phyloP scores from a whole-genome alignment of 495 filamentous ascomycete species.

The Penicillium arizonense region DNA sequence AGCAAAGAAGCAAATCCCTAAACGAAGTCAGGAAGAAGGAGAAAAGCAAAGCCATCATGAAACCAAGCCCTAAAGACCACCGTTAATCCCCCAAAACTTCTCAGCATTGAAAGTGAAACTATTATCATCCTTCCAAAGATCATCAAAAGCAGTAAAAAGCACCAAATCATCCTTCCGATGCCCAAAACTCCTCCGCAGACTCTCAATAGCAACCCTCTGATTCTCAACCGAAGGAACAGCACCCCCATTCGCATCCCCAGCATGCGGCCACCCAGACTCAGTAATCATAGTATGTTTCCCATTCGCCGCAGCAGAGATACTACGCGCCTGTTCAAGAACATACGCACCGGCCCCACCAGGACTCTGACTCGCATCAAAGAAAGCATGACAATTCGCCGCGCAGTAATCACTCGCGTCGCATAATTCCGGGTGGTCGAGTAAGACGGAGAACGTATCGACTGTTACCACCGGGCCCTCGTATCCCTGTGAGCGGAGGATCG shows the following conservation, averaged over 20 bases:
- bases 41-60: neutral
- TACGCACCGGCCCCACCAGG: conserved; percentile 64
- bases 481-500: conserved; percentile 55
- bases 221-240: conserved; percentile 64
- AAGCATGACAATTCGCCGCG: conserved; percentile 79
- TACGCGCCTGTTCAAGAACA: conserved; percentile 48
- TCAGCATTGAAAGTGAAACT: conserved; percentile 64
- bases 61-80: neutral
- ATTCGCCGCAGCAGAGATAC: conserved; percentile 48
- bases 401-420: conserved; percentile 75
- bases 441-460: conserved; percentile 72
- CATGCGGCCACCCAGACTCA: conserved; percentile 82
- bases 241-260: conserved; percentile 57
- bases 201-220: conserved; percentile 61
- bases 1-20: neutral
- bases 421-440: conserved; percentile 62
- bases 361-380: conserved; percentile 65
- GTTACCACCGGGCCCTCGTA: conserved; percentile 75
- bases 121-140: conserved; percentile 73
- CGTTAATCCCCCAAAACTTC: conserved; percentile 66
- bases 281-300: conserved; percentile 62
- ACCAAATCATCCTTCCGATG: conserved; percentile 50
- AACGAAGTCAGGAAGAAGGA: neutral
- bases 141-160: conserved; percentile 75
- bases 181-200: conserved; percentile 55